phyloP scores from a whole-genome alignment of 208 protist species.

The Zelonia costaricensis region DNA sequence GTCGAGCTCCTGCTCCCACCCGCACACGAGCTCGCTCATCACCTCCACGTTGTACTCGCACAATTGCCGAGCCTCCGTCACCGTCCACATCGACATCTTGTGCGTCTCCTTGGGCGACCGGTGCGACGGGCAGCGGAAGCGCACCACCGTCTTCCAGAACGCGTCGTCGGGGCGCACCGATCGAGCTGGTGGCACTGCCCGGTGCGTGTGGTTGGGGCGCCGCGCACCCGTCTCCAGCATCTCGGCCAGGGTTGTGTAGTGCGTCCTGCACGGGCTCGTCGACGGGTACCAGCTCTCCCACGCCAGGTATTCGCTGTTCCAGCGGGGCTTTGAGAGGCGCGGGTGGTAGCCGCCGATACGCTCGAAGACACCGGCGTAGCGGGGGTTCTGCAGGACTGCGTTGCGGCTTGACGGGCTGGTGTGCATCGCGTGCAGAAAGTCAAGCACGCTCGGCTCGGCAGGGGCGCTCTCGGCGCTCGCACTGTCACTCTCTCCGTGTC shows the following conservation, averaged over 20 bases:
- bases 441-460: slow-evolving; percentile 16
- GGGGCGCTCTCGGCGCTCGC: neutral
- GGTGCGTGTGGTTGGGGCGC: neutral
- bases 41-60: slow-evolving; percentile 72
- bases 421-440: slow-evolving; percentile 42
- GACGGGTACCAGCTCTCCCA: slow-evolving; percentile 82
- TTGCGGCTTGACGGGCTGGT: slow-evolving; percentile 6
- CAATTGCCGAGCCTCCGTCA: slow-evolving; percentile 65
- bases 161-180: slow-evolving; percentile 23
- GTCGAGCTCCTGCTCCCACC: slow-evolving; percentile 70
- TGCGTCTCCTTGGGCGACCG: neutral
- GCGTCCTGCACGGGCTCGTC: slow-evolving; percentile 27
- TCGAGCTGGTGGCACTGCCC: no score
- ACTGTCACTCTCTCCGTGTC: neutral
- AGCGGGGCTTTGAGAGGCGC: slow-evolving; percentile 45
- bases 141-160: slow-evolving; percentile 71
- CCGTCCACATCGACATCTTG: slow-evolving; percentile 40
- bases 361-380: slow-evolving; percentile 35
- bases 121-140: slow-evolving; percentile 45
- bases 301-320: slow-evolving; percentile 47
- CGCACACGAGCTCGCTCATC: slow-evolving; percentile 56
- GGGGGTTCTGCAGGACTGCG: slow-evolving; percentile 23
- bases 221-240: neutral
- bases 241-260: slow-evolving; percentile 21
- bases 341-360: slow-evolving; percentile 59